Conservation (phyloP, 2,329 filamentous ascomycete species). For the Teratosphaeria viscida region DNA sequence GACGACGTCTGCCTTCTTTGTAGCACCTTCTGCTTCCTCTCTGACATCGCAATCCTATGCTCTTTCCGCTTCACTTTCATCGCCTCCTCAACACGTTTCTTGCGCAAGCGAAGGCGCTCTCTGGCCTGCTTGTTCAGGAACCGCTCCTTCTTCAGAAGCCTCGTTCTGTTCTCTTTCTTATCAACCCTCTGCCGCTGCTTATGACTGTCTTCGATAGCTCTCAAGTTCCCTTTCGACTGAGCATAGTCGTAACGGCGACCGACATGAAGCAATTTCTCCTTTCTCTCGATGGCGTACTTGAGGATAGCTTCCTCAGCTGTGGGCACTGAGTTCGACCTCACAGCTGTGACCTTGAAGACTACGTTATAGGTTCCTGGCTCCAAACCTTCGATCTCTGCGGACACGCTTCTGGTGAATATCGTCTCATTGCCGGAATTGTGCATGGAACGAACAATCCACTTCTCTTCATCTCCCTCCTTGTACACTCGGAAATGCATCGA, state of each 20-base stretch:
- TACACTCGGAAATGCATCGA: constrained; percentile 49
- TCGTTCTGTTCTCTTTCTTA: constrained; percentile 26
- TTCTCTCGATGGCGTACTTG: constrained; percentile 48
- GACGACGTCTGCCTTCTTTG: constrained; percentile 1
- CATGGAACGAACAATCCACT: constrained; percentile 23
- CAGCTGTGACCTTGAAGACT: constrained; percentile 62
- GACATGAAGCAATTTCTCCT: constrained; percentile 65
- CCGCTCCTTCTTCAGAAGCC: constrained; percentile 29
- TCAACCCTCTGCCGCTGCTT: constrained; percentile 28
- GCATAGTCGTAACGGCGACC: constrained; percentile 61
- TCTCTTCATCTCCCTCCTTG: constrained; percentile 33
- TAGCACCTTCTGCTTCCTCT: constrained; percentile 2
- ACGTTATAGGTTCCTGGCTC: constrained; percentile 66
- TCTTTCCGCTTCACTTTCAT: constrained; percentile 17
- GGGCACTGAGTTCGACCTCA: constrained; percentile 39
- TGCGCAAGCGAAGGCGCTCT: constrained; percentile 14
- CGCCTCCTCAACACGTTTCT: constrained; percentile 15
- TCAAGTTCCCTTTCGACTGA: constrained; percentile 52
- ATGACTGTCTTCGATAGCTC: constrained; percentile 40
- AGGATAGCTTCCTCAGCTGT: constrained; percentile 59
- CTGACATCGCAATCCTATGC: constrained; percentile 5
- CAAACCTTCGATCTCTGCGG: constrained; percentile 59
- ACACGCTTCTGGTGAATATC: constrained; percentile 63
- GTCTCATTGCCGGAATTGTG: constrained; percentile 35
- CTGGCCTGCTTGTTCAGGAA: constrained; percentile 31